phyloP scores from a whole-genome alignment of 257 asterid species.

The Anisodus tanguticus region DNA sequence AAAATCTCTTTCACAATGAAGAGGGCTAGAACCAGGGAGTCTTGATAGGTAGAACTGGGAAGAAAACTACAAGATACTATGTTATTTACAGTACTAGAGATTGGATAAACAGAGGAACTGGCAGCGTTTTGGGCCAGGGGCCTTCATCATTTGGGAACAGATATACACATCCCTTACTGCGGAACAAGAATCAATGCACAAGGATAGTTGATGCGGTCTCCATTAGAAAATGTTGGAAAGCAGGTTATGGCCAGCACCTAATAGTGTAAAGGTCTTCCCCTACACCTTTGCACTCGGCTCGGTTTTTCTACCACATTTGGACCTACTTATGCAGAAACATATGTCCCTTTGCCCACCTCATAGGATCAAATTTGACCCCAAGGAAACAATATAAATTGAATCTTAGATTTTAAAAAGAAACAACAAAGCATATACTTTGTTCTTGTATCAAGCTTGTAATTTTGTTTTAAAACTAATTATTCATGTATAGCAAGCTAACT shows the following conservation, averaged over 20 bases:
- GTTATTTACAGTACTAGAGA: conserved; percentile 17
- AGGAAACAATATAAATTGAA: background rate
- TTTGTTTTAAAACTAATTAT: background rate
- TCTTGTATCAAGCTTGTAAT: background rate
- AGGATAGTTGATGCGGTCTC: background rate
- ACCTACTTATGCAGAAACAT: conserved; percentile 12
- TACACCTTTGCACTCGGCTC: background rate
- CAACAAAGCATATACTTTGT: background rate
- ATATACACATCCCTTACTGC: conserved; percentile 1
- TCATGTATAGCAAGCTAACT: conserved; percentile 10
- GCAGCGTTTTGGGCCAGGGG: background rate
- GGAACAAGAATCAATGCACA: conserved; percentile 5
- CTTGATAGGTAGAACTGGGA: conserved; percentile 21
- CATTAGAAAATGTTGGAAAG: conserved; percentile 16
- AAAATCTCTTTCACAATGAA: background rate
- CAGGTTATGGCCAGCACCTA: background rate
- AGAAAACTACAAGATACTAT: conserved; percentile 16
- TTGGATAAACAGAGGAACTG: conserved; percentile 17
- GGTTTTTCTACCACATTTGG: conserved; percentile 1
- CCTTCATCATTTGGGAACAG: conserved; percentile 3
- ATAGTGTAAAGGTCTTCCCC: background rate
- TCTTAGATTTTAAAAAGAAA: conserved; percentile 1
- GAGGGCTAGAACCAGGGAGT: background rate
- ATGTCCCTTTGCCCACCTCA: conserved; percentile 6
- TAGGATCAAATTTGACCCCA: conserved; percentile 10